Evolutionary conservation across 2,329 filamentous ascomycete species (phyloP).

Genomic region (Aspergillus proliferans): DNA sequence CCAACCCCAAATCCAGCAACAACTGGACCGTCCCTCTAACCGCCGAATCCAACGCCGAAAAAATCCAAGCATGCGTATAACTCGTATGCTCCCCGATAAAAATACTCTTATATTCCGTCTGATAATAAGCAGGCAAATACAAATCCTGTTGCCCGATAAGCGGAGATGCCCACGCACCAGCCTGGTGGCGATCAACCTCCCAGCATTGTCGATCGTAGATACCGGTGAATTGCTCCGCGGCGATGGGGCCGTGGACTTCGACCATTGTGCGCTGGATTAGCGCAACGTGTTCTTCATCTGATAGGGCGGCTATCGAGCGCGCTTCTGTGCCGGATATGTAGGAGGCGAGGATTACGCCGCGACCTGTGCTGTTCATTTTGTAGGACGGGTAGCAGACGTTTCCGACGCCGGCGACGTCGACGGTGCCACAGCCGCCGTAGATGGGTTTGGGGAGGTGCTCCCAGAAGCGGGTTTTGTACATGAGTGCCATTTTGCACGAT

Average conservation of each 20-base stretch:
- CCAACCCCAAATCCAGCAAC: slow-evolving; percentile 56
- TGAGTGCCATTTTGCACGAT: slow-evolving; percentile 56
- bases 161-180: slow-evolving; percentile 58
- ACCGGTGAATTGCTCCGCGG: slow-evolving; percentile 58
- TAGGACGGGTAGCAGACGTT: slow-evolving; percentile 32
- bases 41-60: slow-evolving; percentile 59
- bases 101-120: slow-evolving; percentile 63
- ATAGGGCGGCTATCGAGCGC: slow-evolving; percentile 19
- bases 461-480: slow-evolving; percentile 61
- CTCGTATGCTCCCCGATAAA: slow-evolving; percentile 65
- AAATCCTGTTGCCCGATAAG: slow-evolving; percentile 60
- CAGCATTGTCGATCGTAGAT: slow-evolving; percentile 61
- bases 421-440: slow-evolving; percentile 47
- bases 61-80: slow-evolving; percentile 57
- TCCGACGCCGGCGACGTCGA: slow-evolving; percentile 26
- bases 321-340: slow-evolving; percentile 25
- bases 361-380: slow-evolving; percentile 30
- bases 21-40: slow-evolving; percentile 60
- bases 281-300: slow-evolving; percentile 48
- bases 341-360: slow-evolving; percentile 41
- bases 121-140: slow-evolving; percentile 67
- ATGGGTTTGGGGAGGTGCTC: slow-evolving; percentile 52
- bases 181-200: slow-evolving; percentile 56
- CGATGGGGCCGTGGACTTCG: slow-evolving; percentile 59
- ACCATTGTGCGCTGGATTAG: slow-evolving; percentile 60